Conservation (phyloP, 2,329 filamentous ascomycete species). For the Fusarium staphyleae region DNA sequence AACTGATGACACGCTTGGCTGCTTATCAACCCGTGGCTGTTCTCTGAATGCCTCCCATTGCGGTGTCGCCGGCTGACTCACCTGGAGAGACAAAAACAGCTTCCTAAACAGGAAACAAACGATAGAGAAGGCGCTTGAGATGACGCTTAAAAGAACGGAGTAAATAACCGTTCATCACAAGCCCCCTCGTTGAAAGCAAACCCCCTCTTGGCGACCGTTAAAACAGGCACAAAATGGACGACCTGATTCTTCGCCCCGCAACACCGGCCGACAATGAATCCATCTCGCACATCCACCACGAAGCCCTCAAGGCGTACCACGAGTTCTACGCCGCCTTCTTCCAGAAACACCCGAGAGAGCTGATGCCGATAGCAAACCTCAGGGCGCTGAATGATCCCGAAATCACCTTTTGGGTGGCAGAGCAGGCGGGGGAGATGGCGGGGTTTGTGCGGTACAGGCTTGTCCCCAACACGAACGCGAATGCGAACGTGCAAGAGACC, state of each 20-base stretch:
- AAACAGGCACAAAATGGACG: slow-evolving; percentile 11
- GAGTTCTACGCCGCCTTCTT: slow-evolving; percentile 37
- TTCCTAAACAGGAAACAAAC: slow-evolving; percentile 27
- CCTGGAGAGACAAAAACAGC: slow-evolving; percentile 4
- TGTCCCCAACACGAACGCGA: background rate
- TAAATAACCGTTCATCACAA: background rate
- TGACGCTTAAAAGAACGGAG: background rate
- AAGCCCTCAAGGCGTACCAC: slow-evolving; percentile 29
- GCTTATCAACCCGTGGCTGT: too few relatives aligned
- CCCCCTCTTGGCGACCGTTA: too few relatives aligned
- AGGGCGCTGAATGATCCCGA: slow-evolving; percentile 25
- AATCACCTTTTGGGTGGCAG: slow-evolving; percentile 25
- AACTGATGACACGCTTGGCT: too few relatives aligned
- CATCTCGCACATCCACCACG: slow-evolving; percentile 30
- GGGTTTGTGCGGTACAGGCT: slow-evolving; percentile 34
- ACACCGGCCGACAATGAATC: slow-evolving; percentile 24
- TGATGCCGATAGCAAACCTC: slow-evolving; percentile 22
- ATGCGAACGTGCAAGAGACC: background rate
- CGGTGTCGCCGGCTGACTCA: slow-evolving; percentile 25
- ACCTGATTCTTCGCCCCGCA: slow-evolving; percentile 28
- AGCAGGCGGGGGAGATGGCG: slow-evolving; percentile 19
- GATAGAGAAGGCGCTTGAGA: background rate
- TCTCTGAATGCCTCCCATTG: too few relatives aligned
- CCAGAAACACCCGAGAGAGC: slow-evolving; percentile 23
- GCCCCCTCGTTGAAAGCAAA: background rate